Conservation (phyloP, 2,329 filamentous ascomycete species). For the Colletotrichum falcatum region DNA sequence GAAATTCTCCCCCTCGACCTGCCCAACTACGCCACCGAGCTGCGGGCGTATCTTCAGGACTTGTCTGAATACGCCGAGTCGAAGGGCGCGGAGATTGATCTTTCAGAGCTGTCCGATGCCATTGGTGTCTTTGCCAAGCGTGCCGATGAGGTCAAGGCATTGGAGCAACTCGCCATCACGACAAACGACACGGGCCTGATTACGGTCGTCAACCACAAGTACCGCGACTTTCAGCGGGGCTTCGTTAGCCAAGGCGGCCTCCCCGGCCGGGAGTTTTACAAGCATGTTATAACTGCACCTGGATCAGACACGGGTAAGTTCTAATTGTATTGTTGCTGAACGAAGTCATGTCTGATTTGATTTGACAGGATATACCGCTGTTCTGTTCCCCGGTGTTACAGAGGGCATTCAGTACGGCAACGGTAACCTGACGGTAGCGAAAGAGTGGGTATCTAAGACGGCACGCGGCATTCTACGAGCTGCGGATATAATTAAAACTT, state of each 20-base stretch:
- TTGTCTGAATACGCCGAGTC: constrained; percentile 50
- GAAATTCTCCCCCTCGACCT: constrained; percentile 56
- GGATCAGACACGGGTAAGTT: constrained; percentile 55
- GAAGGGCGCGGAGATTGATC: constrained; percentile 51
- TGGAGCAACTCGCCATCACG: constrained; percentile 48
- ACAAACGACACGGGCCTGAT: constrained; percentile 48
- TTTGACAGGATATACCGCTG: constrained; percentile 52
- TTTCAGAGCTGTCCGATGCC: constrained; percentile 52
- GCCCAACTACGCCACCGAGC: constrained; percentile 55
- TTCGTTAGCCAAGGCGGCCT: constrained; percentile 62
- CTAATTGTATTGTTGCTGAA: too few relatives aligned
- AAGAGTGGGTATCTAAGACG: constrained; percentile 53
- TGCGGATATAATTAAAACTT: constrained; percentile 51
- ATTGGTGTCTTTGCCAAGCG: constrained; percentile 52
- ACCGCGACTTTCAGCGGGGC: constrained; percentile 61
- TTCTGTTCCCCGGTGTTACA: constrained; percentile 69
- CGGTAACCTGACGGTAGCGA: constrained; percentile 49
- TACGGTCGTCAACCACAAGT: constrained; percentile 58
- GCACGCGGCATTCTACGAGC: constrained; percentile 50
- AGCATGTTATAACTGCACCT: constrained; percentile 60
- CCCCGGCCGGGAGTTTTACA: constrained; percentile 58
- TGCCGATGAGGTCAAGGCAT: constrained; percentile 49
- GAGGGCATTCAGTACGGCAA: constrained; percentile 72
- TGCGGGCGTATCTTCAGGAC: constrained; percentile 54
- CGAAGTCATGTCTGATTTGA: neutral